These are phyloP conservation scores for Sordariomycetes sp. DNA, from an alignment of 2,329 filamentous ascomycete species.

Conservation along the genomic window DNA sequence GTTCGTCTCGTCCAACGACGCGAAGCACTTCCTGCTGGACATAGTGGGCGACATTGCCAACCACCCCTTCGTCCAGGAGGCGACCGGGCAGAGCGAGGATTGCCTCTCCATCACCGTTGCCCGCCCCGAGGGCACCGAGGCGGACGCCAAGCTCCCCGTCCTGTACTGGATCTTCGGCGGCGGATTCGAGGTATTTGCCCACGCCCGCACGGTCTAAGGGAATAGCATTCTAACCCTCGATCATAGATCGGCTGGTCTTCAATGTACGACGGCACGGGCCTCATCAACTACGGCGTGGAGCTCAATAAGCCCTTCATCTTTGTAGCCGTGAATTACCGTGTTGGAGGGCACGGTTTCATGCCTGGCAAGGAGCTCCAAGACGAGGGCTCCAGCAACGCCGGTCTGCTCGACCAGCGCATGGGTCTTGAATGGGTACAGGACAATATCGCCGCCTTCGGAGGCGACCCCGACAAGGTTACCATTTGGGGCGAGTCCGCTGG, in stretches of 20 bases:
- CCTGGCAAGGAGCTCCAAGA: conserved; percentile 55
- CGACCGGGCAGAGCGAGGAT: conserved; percentile 46
- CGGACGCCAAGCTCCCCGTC: conserved; percentile 50
- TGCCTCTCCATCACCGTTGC: conserved; percentile 52
- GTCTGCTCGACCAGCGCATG: conserved; percentile 61
- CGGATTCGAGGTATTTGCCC: conserved; percentile 42
- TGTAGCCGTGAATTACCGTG: conserved; percentile 69
- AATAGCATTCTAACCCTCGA: conserved; percentile 40
- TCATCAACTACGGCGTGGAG: conserved; percentile 33
- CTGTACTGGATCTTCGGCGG: conserved; percentile 64
- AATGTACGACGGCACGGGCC: conserved; percentile 39
- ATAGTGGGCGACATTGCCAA: conserved; percentile 40
- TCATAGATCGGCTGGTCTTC: conserved; percentile 29
- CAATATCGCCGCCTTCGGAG: conserved; percentile 68
- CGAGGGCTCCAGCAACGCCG: conserved; percentile 60
- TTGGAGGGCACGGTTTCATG: conserved; percentile 66
- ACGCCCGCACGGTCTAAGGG: conserved; percentile 43
- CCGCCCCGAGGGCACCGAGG: conserved; percentile 43
- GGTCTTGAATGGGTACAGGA: conserved; percentile 68
- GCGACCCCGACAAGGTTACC: conserved; percentile 67
- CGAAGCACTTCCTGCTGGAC: conserved; percentile 24
- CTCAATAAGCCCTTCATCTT: conserved; percentile 58
- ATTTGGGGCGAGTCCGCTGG: conserved; percentile 70
- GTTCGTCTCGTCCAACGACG: conserved; percentile 47
- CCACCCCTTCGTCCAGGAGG: conserved; percentile 44